Evolutionary conservation across 228 moss, liverwort and hornwort genomes (phyloP), one percentile per base, ranked within the genome.

Genomic region (Sphagnum fallax): DNA sequence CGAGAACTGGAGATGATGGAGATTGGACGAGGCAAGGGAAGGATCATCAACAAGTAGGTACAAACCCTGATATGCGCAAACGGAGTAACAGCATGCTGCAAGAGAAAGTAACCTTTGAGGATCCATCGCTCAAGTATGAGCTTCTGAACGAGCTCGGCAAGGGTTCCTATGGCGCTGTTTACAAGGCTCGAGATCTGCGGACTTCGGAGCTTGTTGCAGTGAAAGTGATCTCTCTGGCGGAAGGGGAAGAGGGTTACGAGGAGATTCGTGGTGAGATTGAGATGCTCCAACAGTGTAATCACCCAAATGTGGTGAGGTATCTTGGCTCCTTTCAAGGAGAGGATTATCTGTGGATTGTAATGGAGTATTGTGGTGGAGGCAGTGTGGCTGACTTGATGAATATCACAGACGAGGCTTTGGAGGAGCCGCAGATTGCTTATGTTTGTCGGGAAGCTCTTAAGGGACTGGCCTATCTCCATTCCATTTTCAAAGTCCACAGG

Each of bases 331-430:
- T 94, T 67, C 94, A 98, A 78, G 98, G 98, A 70, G 94, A 94
- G 78, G 98, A 94, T 69, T 98, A 98, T 71, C 76, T 98, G 52
- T 98, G 98, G 98, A 98, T 94, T 61, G 98, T 98, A 73, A 98
- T 98, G 94, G 98, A 98, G 83, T 98, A 94, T 67, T 98, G 98
- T 73, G 98, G 98, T 64, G 98, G 94, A 60, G 98, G 98, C 0
- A 98, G 98, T 81, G 98, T 98, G 10, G 94, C 98, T 10, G 98
- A 98, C 84, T 83, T 98, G 71, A 98, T 98, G 98, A 94, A 86
- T 52, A 87, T 94, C 47, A 98, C 94, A 8, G 94, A 98, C 65
- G 98, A 98, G 78, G 87, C 98, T 53, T 75, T 98, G 64, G 98
- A 98, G 70, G 98, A 98, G 79, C 94, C 92, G 51, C 92, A 98